Percentiles rank a stretch among this genome's conserved stretches.
Conservation (phyloP, 2,329 filamentous ascomycete genomes). For the Fusarium musae region DNA sequence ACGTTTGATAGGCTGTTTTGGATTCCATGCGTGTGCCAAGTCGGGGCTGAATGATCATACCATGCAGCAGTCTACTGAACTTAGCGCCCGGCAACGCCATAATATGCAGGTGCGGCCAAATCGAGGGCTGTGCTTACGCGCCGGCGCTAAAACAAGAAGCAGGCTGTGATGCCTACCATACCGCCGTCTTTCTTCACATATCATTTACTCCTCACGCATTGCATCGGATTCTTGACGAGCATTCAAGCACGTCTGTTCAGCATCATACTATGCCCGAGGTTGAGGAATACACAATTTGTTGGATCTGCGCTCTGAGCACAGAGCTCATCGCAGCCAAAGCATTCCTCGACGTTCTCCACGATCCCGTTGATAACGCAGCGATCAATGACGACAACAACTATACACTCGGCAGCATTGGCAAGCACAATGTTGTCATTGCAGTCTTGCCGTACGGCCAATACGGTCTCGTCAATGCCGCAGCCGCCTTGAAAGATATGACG, state of each 20-base stretch:
- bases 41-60: neutral
- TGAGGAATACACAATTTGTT: neutral
- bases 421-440: neutral
- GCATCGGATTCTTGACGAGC: too few species aligned
- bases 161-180: accelerated
- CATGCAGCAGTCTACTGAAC: accelerated
- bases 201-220: too few species aligned
- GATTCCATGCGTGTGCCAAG: accelerated
- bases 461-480: accelerated
- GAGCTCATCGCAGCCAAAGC: neutral
- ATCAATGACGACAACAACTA: accelerated
- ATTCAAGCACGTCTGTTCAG: too few species aligned
- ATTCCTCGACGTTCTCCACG: accelerated
- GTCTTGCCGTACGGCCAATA: neutral
- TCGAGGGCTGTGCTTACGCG: neutral
- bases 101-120: accelerated
- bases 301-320: neutral
- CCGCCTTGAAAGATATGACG: accelerated
- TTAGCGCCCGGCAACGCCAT: accelerated
- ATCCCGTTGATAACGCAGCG: accelerated
- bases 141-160: accelerated
- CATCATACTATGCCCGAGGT: accelerated
- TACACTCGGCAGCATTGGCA: accelerated
- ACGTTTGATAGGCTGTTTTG: neutral
- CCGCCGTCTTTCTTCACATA: neutral